Evolutionary conservation across 305 asterid species (phyloP), one percentile per base, ranked within the genome.

Genomic region (Striga hermonthica): DNA sequence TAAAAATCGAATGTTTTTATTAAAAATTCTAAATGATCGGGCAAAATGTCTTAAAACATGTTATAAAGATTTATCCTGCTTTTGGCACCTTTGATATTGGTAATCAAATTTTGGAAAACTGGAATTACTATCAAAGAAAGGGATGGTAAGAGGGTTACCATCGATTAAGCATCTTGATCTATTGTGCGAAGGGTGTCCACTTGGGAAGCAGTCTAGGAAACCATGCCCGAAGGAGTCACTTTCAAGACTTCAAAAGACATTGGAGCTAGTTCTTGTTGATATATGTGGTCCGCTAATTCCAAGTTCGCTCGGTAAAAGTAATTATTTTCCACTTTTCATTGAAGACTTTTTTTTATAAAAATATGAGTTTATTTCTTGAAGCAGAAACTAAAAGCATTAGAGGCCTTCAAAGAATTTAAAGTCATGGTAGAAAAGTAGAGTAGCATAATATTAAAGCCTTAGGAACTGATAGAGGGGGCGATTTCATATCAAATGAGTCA

Each of bases 11-110:
- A n/a, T n/a, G n/a, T n/a, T n/a, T n/a, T n/a, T n/a, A n/a, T n/a
- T n/a, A n/a, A n/a, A n/a, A n/a, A n/a, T n/a, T n/a, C 69, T n/a
- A 74, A 74, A 49, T 56, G 72, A 0, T 41, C 7, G 9, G 14
- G 69, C 10, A 4, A 49, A 0, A 0, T 72, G 12, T 64, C 3
- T 6, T 22, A 0, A 54, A 16, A 66, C 68, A 0, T 62, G 11
- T 34, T 57, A 11, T 28, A 3, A 48, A 48, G 13, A 48, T 11
- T 15, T 11, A 47, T 4, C 53, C 2, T 16, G 12, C n/a, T 10
- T 47, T 15, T 48, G 54, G 54, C 54, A 48, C 13, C 13, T 6
- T n/a, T 22, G 54, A 0, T 48, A 11, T 12, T 7, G 28, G 28
- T 22, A 48, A 5, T 13, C 5, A 7, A 48, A 48, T 13, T 22